Base-by-base conservation (phyloP, 257 asterid genomes). In the Nicotiana tabacum region DNA sequence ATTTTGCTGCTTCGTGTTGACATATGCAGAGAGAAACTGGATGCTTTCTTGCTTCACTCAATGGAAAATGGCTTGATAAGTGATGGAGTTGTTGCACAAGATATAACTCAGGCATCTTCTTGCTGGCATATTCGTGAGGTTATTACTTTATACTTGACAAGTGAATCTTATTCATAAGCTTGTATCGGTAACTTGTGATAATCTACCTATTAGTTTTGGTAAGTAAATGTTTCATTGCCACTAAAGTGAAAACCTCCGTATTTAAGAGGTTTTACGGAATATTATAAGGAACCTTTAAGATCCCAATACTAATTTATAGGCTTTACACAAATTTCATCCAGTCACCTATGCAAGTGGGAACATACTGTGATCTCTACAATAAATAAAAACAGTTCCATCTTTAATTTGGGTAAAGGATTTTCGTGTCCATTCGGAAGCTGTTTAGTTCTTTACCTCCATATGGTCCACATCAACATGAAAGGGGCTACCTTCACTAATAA, bases 81-180 rank as follows among this genome's bases (percentile, higher is more conserved):
- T 62, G 98, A 96, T 90, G 99, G 99, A 85, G 98, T 86, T 89
- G 86, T 96, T 85, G 98, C 99, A 32, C 99, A 96, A 90, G 99
- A 96, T 85, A 90, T 96, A 68, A 94, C 94, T 88, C 99, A 96
- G 87, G 93, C 94, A 83, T 94, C 97, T 83, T 92, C 98, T 30
- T 94, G 95, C 90, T 96, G 99, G 99, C 91, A 86, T 82, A 93
- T 96, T 78, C 98, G 98, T 9, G 99, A 96, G 99, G 99, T 96
- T 85, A 72, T 80, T 83, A 53, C 37, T 51, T 16, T 62, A 27
- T 66, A 64, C 84, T 85, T 86, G 79, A 81, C 53, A 24, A 72
- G 6, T 21, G 27, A 43, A 70, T 70, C 67, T 58, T 57, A 24
- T 16, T 67, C 48, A 57, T n/a, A 61, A 62, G 77, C 67, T 74